Base-by-base conservation (phyloP, 768 basidiomycete species). In the Favolaschia claudopus region DNA sequence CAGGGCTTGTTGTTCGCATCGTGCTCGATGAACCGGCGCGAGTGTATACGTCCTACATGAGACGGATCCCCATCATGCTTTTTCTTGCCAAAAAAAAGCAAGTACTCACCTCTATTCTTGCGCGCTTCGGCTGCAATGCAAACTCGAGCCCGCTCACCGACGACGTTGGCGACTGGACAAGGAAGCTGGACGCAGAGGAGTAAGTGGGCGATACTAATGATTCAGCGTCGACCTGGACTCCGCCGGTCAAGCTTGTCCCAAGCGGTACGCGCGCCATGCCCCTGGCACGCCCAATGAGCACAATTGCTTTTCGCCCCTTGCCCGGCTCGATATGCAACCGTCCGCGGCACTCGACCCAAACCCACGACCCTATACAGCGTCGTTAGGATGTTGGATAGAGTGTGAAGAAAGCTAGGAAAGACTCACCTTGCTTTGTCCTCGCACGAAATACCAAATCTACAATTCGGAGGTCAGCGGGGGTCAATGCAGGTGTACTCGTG, bases 291-390 rank as follows among this genome's bases (percentile, higher is more conserved):
- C 91, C 96, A 54, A 85, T 86, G n/a, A 99, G 80, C 32, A 99
- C 86, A 68, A 99, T 94, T 2, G 95, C 93, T 75, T 99, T 97
- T 33, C 95, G 80, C 1, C 95, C 95, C 69, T 98, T 98, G 1
- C 95, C 94, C 0, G 94, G 89, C 76, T 99, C 96, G 54, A 92
- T 84, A 67, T 96, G 91, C 36, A 99, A 80, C 28, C 93, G 81
- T 1, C 96, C 96, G n/a, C 89, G 81, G 46, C 88, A 90, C 71
- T 97, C 94, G 15, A 99, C 79, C 96, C 96, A 99, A 19, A 95
- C 83, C 63, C 63, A 64, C 37, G 43, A 28, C 8, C 5, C 38
- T 55, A 32, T 19, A 28, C 10, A 32, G 27, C 24, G 42, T 36
- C 29, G 24, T 56, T 9, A 37, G 43, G 25, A 55, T n/a, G n/a